A percentile compares a stretch with the other conserved stretches of the same genome.
phyloP scores from a whole-genome alignment of 2,329 filamentous ascomycete genomes.

The Colletotrichum chlorophyti region DNA sequence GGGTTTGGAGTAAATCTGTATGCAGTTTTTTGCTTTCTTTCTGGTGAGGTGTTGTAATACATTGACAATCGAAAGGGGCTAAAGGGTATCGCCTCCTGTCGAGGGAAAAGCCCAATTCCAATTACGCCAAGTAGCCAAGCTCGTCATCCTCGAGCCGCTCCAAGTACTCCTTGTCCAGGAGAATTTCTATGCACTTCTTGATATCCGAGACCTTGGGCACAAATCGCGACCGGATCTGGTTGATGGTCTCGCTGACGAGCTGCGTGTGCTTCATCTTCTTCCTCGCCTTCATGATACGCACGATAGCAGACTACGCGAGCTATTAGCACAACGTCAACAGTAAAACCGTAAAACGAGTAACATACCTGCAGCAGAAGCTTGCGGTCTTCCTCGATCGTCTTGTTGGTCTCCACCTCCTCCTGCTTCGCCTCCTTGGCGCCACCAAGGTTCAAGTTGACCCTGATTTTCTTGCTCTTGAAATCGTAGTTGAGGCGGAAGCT shows the following conservation, averaged over 20 bases:
- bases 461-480: slow-evolving; percentile 98
- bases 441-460: slow-evolving; percentile 93
- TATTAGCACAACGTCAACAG: slow-evolving; percentile 33
- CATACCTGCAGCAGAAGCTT: slow-evolving; percentile 95
- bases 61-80: slow-evolving; percentile 19
- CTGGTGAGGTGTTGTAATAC: slow-evolving; percentile 28
- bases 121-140: slow-evolving; percentile 89
- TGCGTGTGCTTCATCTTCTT: slow-evolving; percentile 99
- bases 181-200: slow-evolving; percentile 99
- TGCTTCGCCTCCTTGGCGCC: slow-evolving; percentile 97
- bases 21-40: slow-evolving; percentile 29
- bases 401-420: slow-evolving; percentile 96
- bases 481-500: slow-evolving; percentile 87
- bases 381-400: slow-evolving; percentile 98
- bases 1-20: slow-evolving; percentile 14
- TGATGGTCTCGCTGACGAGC: slow-evolving; percentile 93
- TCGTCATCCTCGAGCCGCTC: slow-evolving; percentile 95
- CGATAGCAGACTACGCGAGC: slow-evolving; percentile 84
- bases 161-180: slow-evolving; percentile 98
- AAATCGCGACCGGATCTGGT: slow-evolving; percentile 92
- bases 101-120: slow-evolving; percentile 14
- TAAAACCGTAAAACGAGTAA: slow-evolving; percentile 32
- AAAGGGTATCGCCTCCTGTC: slow-evolving; percentile 25
- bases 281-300: slow-evolving; percentile 99
- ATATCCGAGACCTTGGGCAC: slow-evolving; percentile 93